These are phyloP conservation scores for Plantago lanceolata DNA, from an alignment of 305 asterid species.

Conservation along the genomic window DNA sequence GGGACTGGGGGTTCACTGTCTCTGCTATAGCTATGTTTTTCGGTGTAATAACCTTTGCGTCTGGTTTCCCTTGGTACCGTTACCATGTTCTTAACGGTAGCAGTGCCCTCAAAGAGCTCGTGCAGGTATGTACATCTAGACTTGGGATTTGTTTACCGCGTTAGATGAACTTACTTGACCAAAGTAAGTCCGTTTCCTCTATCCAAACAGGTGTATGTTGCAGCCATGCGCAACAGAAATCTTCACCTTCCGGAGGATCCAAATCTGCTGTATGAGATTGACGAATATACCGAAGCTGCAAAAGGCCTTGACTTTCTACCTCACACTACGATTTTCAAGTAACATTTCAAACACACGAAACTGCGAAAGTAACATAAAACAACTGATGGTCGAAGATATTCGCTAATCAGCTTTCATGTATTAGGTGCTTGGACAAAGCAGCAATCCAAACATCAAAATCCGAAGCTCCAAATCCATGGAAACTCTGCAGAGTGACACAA, in stretches of 20 bases:
- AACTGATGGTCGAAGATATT: too few relatives aligned
- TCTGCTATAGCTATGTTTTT: conserved; percentile 50
- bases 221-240: conserved; percentile 54
- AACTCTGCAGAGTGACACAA: conserved; percentile 68
- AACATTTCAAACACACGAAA: not conserved
- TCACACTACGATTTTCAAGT: conserved; percentile 53
- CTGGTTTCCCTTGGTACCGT: conserved; percentile 52
- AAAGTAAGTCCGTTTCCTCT: not conserved
- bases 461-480: conserved; percentile 41
- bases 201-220: conserved; percentile 50
- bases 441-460: conserved; percentile 38
- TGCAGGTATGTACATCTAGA: conserved; percentile 36
- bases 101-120: conserved; percentile 49
- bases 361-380: too few relatives aligned
- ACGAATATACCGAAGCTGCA: conserved; percentile 41
- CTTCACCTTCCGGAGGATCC: conserved; percentile 49
- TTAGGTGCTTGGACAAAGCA: conserved; percentile 71
- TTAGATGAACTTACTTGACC: not conserved
- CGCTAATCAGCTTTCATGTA: not conserved
- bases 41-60: conserved; percentile 33
- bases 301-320: conserved; percentile 41
- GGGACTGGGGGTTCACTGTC: conserved; percentile 58
- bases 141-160: not conserved
- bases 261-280: conserved; percentile 43
- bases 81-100: conserved; percentile 52